phyloP scores from a whole-genome alignment of 75 land plant species.

The Selaginella moellendorffii region DNA sequence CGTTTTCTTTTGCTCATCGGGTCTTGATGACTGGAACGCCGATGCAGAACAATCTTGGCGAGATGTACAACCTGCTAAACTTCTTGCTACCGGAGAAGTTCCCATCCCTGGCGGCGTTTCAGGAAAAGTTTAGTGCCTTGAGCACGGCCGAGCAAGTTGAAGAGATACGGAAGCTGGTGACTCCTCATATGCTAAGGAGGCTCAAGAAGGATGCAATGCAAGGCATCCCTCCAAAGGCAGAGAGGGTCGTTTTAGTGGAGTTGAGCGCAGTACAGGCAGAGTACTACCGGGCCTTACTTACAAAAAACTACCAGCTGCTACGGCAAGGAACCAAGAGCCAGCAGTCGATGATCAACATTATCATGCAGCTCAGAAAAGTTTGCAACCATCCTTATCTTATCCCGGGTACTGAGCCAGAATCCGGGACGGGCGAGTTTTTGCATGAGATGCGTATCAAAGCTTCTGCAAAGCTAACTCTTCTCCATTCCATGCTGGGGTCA shows the following conservation, averaged over 20 bases:
- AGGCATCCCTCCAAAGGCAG: constrained; percentile 82
- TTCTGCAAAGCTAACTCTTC: constrained; percentile 77
- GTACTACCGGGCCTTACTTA: constrained; percentile 83
- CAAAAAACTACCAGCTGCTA: constrained; percentile 79
- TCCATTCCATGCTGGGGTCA: constrained; percentile 83
- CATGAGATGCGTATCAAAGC: constrained; percentile 99
- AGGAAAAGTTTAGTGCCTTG: constrained; percentile 74
- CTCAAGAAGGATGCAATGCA: constrained; percentile 96
- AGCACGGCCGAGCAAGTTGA: constrained; percentile 88
- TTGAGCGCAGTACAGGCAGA: constrained; percentile 82
- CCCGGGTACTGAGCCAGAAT: constrained; percentile 91
- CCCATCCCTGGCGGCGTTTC: constrained; percentile 76
- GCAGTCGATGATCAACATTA: constrained; percentile 80
- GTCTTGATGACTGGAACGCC: constrained; percentile 89
- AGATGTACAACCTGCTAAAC: constrained; percentile 76
- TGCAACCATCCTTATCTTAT: constrained; percentile 99
- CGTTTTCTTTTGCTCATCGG: constrained; percentile 71
- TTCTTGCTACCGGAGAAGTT: constrained; percentile 84
- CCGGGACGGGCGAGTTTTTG: constrained; percentile 65
- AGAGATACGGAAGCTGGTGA: constrained; percentile 89
- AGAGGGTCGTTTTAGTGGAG: constrained; percentile 86
- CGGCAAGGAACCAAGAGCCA: constrained; percentile 50
- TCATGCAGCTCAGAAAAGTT: constrained; percentile 92
- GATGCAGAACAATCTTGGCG: constrained; percentile 80
- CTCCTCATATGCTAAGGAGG: constrained; percentile 97